Evolutionary conservation across 225 moss, liverwort and hornwort species (phyloP), one percentile per base, ranked within the genome.

Genomic region (Anthoceros angustus): DNA sequence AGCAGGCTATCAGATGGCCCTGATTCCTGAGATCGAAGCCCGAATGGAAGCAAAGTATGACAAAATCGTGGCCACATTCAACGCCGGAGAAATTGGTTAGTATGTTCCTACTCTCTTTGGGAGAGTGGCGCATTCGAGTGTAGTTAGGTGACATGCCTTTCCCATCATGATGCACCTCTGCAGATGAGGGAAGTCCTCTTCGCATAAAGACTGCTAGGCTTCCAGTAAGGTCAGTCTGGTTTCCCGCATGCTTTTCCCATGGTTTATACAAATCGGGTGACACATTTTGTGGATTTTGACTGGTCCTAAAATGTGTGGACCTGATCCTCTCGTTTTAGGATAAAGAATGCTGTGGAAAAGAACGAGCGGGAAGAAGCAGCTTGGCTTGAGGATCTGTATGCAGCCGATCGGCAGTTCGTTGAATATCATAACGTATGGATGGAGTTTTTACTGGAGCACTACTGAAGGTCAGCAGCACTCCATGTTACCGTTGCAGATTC

Each of bases 11-110:
- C 93, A 93, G 72, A 82, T 89, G 76, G 79, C 87, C 2, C 82
- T 93, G 38, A 84, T 89, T 70, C 93, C 93, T 40, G 89, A 93
- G 75, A 82, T 93, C 46, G 93, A 93, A 70, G 79, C 77, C 40
- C 93, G 89, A 42, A 69, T 93, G 78, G 78, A 83, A 66, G 67
- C 69, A 2, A 89, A 89, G 63, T 83, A 83, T 68, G 93, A 93
- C 62, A 84, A 85, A 69, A 77, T 93, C 43, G 82, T 77, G 39
- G 68, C 83, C 64, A 76, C 82, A 42, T 82, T 88, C 66, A 89
- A 93, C 80, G 80, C 84, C 38, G 85, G 89, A 73, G 85, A 89
- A 80, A 71, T 80, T 80, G 93, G 89, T 89, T 65, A 66, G 79
- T 69, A 25, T 49, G 39, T 9, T 64, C 42, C 32, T 32, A 32